phyloP scores from a whole-genome alignment of 2,329 filamentous ascomycete species.

The Talaromyces sp. region DNA sequence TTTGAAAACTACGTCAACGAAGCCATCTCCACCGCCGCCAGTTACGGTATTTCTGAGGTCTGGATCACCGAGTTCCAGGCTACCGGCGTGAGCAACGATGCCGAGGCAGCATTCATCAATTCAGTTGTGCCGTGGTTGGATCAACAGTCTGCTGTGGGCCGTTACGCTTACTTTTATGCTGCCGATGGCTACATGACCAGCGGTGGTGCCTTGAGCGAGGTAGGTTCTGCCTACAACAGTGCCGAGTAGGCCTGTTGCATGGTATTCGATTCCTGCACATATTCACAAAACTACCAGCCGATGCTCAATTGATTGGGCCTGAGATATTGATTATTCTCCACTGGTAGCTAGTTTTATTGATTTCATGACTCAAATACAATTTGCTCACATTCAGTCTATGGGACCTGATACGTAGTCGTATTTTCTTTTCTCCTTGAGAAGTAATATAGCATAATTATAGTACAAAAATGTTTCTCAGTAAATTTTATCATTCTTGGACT shows the following conservation, averaged over 20 bases:
- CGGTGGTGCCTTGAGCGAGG: constrained; percentile 21
- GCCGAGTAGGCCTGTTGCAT: neutral
- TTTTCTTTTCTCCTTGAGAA: neutral
- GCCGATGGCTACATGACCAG: constrained; percentile 27
- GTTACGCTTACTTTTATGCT: constrained; percentile 41
- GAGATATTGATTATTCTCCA: neutral
- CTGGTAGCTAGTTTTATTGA: neutral
- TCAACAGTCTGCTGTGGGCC: constrained; percentile 27
- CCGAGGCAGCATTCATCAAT: constrained; percentile 30
- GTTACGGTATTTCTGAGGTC: constrained; percentile 32
- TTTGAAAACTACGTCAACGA: constrained; percentile 20
- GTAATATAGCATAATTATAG: neutral
- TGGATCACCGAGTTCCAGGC: constrained; percentile 43
- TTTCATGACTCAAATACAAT: neutral
- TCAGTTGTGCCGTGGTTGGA: constrained; percentile 38
- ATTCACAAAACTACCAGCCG: neutral
- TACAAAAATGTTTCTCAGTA: neutral
- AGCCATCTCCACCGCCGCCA: constrained; percentile 28
- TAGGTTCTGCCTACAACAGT: constrained; percentile 25
- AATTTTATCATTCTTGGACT: neutral
- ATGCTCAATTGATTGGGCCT: neutral
- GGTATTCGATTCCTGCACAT: neutral
- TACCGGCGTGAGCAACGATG: constrained; percentile 20
- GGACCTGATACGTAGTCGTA: neutral
- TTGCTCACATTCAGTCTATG: neutral